Evolutionary conservation across 495 filamentous ascomycete species (phyloP), one percentile per base, ranked within the genome.

Genomic region (Aspergillus bridgeri): DNA sequence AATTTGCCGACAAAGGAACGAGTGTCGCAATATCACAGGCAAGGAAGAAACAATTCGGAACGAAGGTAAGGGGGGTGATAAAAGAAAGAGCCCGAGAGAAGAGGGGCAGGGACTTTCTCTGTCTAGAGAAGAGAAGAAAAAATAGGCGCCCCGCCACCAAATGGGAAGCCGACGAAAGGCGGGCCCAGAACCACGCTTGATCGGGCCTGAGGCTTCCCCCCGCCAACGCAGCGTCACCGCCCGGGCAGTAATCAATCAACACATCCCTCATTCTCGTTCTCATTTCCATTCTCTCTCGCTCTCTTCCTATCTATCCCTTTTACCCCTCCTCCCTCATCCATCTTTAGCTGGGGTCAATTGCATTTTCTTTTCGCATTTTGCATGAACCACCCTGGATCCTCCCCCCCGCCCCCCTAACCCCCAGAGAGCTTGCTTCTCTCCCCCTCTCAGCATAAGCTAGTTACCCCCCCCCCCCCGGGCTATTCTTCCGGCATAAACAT

Each of bases 111-210:
- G 13, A 21, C 22, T 20, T 22, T 53, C 49, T 38, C 42, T 42
- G 9, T 20, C 21, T 9, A 53, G 21, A 53, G 46, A 47, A 47
- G 45, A 38, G 51, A 48, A 27, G 29, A 23, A 38, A 46, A 68
- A 57, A 48, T 60, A 54, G 71, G 71, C 73, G 73, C 73, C 73
- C 73, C 73, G 71, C 71, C 62, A 4, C 6, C 27, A n/a, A n/a
- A n/a, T n/a, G n/a, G n/a, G n/a, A n/a, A n/a, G n/a, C 27, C 11
- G 27, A 29, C 21, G 24, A 44, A 21, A 17, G 49, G 56, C 50
- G 23, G 50, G 53, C 50, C 53, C 57, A 64, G 61, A 61, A 59
- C 53, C 27, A 33, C 61, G 57, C 54, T 58, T 57, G 1, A 55
- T 62, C 54, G 60, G 60, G 63, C 52, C 53, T 50, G 51, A 48